Base-by-base conservation (phyloP, 257 asterid species). In the Solanum bulbocastanum region DNA sequence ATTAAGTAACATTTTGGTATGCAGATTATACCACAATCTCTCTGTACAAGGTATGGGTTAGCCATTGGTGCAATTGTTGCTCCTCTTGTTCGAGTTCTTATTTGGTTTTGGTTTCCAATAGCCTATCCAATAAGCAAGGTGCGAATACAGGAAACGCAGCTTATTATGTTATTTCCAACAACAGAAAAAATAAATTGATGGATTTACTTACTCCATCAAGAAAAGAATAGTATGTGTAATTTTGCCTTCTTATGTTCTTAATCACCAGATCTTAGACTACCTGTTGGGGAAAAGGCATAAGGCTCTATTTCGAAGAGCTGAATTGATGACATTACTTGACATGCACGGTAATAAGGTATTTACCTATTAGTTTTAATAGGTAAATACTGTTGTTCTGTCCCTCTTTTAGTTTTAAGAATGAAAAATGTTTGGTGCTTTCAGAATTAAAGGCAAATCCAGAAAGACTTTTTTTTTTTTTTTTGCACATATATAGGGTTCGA, bases 111-210 rank as follows among this genome's bases (percentile, higher is more conserved):
- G 87, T 95, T 93, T 88, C 98, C 98, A 25, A 49, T 90, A 83
- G 88, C 98, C 27, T 95, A 92, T 89, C 98, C 98, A 35, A 93
- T 94, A 23, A 95, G 98, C 91, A 95, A 95, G 97, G 97, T 94
- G 42, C 0, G 10, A 25, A 66, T 23, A 10, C 18, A 25, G 12
- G 23, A 58, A 52, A 65, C 8, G 33, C 44, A 42, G 39, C 44
- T 20, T 23, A 82, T 13, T 52, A 3, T 18, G 72, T 60, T 22
- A 0, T 37, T 52, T 33, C 87, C 62, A 52, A 52, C 62, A 52
- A 52, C 62, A 52, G 60, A 49, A 52, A 16, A 52, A 52, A 52
- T 52, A 52, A 52, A 52, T 52, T 49, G n/a, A 18, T 56, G 16
- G 7, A 71, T 25, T 39, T 36, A 36, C 22, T 89, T 30, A 1